Evolutionary conservation across 2,329 filamentous ascomycete genomes (phyloP), one percentile per base, ranked within the genome.

Genomic region (Scolecobasidium constrictum): DNA sequence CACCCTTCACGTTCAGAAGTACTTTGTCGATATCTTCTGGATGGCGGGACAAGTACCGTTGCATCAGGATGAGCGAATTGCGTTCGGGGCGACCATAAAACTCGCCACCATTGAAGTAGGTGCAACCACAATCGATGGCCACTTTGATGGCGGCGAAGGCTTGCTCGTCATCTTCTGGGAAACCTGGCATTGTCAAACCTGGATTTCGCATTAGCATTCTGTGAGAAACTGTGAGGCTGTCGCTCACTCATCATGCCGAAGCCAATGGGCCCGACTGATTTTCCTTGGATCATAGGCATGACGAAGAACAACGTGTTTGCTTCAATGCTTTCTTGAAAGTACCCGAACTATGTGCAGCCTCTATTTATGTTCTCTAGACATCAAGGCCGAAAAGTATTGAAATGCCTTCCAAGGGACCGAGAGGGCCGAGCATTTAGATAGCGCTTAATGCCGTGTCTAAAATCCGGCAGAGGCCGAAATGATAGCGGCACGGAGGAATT

Each of bases 1-100:
- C 68, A 11, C 69, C 68, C 50, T 73, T 73, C 57, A 73, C 66
- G 16, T 59, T 65, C n/a, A 73, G 49, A 6, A 70, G 63, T n/a
- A 73, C 62, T 48, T 70, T 69, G 21, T 62, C 54, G 1, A 65
- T 67, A 49, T 73, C 68, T 28, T 62, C 62, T 5, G 71, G 70
- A 47, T 73, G 68, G 48, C 67, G 63, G 18, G 60, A 61, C 49
- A 73, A 74, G 52, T 73, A 73, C 39, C 62, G 63, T 18, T 64
- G 62, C 17, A 74, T 58, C 5, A 73, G 56, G 21, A 68, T 63
- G 1, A 73, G 58, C 7, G 61, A 66, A 51, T 71, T 73, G 47
- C 55, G 56, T 23, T 67, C 59, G 1, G 64, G 58, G 0, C 60
- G 54, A 9, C 68, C 68, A 51, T 72, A 72, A 42, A 71, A 46